These are phyloP conservation scores for Boechera stricta DNA, from an alignment of 345 rosid genomes.

Conservation along the genomic window DNA sequence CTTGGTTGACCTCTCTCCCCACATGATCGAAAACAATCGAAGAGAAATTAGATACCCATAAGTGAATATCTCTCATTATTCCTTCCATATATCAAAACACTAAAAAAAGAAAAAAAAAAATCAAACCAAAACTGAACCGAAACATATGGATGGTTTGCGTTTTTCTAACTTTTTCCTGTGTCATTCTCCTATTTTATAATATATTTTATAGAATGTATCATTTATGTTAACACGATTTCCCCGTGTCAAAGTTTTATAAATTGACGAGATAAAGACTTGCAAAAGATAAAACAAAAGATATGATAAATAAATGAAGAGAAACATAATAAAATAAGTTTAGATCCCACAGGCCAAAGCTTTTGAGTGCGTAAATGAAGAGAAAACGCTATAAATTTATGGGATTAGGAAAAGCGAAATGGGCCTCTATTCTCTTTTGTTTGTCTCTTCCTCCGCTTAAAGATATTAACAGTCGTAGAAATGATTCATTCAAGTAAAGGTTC, in stretches of 20 bases:
- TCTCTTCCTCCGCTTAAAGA: constrained; percentile 11
- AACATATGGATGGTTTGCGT: too few relatives aligned
- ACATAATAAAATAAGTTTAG: constrained; percentile 5
- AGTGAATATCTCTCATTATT: not conserved
- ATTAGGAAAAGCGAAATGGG: constrained; percentile 32
- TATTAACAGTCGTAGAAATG: not conserved
- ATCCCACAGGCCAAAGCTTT: constrained; percentile 36
- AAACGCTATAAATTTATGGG: constrained; percentile 21
- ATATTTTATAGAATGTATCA: not conserved
- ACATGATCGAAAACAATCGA: not conserved
- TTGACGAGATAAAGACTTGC: not conserved
- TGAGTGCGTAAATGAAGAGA: constrained; percentile 28
- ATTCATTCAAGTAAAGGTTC: not conserved
- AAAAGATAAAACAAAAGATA: not conserved
- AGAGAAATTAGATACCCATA: not conserved
- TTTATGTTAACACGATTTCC: constrained; percentile 19
- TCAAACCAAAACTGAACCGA: too few relatives aligned
- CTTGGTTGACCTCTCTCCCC: not conserved
- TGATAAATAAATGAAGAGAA: not conserved
- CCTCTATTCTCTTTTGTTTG: constrained; percentile 15
- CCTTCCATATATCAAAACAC: not conserved
- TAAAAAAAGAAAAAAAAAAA: too few relatives aligned
- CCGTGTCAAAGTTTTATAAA: constrained; percentile 7
- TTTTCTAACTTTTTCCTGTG: not conserved
- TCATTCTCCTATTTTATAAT: not conserved